Conservation (phyloP, 2,329 filamentous ascomycete genomes). For the Penicillium sp. region DNA sequence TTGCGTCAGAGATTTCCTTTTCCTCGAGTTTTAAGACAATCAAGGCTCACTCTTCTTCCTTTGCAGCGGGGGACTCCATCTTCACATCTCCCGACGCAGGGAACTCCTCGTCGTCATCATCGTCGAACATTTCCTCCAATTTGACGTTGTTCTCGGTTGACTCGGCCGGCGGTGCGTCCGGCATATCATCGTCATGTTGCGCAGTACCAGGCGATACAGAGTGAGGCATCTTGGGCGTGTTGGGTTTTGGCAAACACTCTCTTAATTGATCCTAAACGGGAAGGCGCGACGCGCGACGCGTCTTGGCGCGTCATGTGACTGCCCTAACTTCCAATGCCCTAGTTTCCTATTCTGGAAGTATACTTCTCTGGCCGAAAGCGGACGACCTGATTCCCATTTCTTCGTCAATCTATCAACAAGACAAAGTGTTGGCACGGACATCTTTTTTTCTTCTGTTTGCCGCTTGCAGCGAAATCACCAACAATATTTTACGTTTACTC, state of each 20-base stretch:
- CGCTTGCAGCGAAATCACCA: slow-evolving; percentile 14
- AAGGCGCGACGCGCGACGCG: slow-evolving; percentile 28
- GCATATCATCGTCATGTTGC: slow-evolving; percentile 40
- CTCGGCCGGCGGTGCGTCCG: slow-evolving; percentile 41
- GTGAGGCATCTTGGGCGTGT: slow-evolving; percentile 37
- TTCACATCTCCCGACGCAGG: slow-evolving; percentile 52
- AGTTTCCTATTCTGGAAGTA: not conserved
- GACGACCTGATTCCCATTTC: slow-evolving; percentile 4
- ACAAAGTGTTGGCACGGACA: not conserved
- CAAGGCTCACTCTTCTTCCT: slow-evolving; percentile 38
- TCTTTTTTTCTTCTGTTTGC: not conserved
- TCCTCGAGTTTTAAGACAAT: not conserved
- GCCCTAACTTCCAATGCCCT: slow-evolving; percentile 24
- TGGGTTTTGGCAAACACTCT: slow-evolving; percentile 1
- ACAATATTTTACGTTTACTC: slow-evolving; percentile 5
- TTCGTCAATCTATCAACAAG: not conserved
- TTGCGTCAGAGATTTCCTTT: slow-evolving; percentile 14
- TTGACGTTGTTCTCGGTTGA: slow-evolving; percentile 35
- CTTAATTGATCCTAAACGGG: slow-evolving; percentile 22
- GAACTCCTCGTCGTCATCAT: slow-evolving; percentile 57
- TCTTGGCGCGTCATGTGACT: slow-evolving; percentile 12
- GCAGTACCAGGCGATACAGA: slow-evolving; percentile 43
- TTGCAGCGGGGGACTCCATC: slow-evolving; percentile 42
- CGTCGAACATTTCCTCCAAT: slow-evolving; percentile 62
- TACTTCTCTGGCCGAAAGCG: slow-evolving; percentile 11